A percentile compares a stretch with the other conserved stretches of the same genome.
These are phyloP conservation scores for Scopulariopsis brevicaulis DNA, from an alignment of 2,329 filamentous ascomycete genomes.

Conservation along the genomic window DNA sequence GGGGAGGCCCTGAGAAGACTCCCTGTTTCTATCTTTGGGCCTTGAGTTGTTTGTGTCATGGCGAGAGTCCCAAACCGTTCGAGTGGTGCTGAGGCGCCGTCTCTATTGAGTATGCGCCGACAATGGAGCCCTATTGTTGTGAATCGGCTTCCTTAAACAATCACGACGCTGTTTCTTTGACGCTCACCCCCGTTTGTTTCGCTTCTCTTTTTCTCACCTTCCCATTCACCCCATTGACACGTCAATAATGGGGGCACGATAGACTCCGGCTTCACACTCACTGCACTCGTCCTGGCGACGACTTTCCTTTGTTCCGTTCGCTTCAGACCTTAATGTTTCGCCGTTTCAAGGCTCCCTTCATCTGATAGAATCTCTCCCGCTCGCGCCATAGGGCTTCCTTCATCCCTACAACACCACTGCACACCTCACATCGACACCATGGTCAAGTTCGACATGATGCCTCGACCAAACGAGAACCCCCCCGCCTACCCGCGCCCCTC, in stretches of 20 bases:
- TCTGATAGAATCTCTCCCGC: not conserved
- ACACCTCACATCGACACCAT: not conserved
- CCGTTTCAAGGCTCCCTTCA: not conserved
- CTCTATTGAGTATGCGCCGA: not conserved
- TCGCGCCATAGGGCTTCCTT: not conserved
- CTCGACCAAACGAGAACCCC: not conserved
- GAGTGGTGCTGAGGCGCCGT: not conserved
- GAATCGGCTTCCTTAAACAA: not conserved
- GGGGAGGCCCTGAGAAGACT: not conserved
- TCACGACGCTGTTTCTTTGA: not conserved
- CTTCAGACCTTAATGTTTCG: not conserved
- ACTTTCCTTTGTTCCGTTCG: not conserved
- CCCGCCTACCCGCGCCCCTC: constrained; percentile 21
- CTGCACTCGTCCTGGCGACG: not conserved
- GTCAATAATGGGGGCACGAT: not conserved
- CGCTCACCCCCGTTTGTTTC: not conserved
- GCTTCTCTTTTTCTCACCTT: not conserved
- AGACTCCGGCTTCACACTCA: not conserved
- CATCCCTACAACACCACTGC: not conserved
- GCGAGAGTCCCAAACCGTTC: not conserved
- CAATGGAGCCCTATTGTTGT: not conserved
- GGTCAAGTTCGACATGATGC: not conserved
- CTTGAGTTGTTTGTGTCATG: not conserved
- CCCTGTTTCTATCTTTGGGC: not conserved
- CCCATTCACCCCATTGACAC: not conserved